Conservation (phyloP, 2,329 filamentous ascomycete species). For the Talaromyces sp. region DNA sequence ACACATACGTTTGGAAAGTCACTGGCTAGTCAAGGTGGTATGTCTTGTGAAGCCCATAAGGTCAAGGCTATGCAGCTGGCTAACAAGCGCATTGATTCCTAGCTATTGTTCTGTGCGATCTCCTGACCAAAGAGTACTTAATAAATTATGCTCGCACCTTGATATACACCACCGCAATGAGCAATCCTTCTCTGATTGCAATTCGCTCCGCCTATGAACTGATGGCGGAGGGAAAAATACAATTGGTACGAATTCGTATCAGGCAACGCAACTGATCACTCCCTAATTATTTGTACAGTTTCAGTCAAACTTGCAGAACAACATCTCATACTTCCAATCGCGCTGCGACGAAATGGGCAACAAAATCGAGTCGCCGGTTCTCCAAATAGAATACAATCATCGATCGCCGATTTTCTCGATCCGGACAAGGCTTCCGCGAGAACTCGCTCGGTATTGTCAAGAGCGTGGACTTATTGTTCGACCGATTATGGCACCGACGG, state of each 20-base stretch:
- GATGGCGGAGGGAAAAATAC: slow-evolving; percentile 51
- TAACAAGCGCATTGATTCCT: background rate
- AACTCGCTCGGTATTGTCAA: slow-evolving; percentile 61
- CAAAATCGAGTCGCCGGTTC: slow-evolving; percentile 26
- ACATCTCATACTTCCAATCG: slow-evolving; percentile 47
- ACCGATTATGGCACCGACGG: slow-evolving; percentile 66
- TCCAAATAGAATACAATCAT: slow-evolving; percentile 44
- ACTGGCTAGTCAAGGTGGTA: slow-evolving; percentile 64
- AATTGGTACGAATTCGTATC: slow-evolving; percentile 34
- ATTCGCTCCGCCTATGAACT: slow-evolving; percentile 59
- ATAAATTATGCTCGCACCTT: slow-evolving; percentile 73
- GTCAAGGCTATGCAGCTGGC: slow-evolving; percentile 20
- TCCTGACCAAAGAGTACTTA: slow-evolving; percentile 59
- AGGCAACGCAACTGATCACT: slow-evolving; percentile 11
- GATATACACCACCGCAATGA: slow-evolving; percentile 71
- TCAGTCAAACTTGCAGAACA: slow-evolving; percentile 38
- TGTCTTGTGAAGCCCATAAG: slow-evolving; percentile 24
- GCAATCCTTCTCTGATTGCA: slow-evolving; percentile 58
- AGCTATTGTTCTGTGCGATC: slow-evolving; percentile 63
- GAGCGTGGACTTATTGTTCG: slow-evolving; percentile 58
- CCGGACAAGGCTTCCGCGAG: slow-evolving; percentile 56
- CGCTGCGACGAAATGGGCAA: slow-evolving; percentile 41
- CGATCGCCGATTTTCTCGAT: slow-evolving; percentile 64
- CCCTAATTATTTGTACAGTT: slow-evolving; percentile 4
- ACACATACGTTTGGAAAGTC: slow-evolving; percentile 56